Base-by-base conservation (phyloP, 768 basidiomycete genomes). In the Panus rudis region DNA sequence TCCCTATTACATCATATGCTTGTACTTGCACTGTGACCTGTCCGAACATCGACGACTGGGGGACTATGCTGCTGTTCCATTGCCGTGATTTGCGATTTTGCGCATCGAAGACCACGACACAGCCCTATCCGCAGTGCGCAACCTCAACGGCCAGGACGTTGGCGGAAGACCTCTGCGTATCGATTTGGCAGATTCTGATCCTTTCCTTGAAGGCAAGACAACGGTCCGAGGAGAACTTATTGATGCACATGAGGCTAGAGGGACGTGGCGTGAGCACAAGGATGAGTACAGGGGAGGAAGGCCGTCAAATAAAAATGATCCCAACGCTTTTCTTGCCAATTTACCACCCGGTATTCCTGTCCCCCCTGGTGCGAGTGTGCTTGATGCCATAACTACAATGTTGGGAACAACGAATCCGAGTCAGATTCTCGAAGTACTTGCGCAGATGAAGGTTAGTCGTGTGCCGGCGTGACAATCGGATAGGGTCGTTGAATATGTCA, bases 131-230 rank as follows among this genome's bases (percentile, higher is more conserved):
- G 96, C 96, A 37, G 91, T 99, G 13, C 83, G 96, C 55, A 99
- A 98, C 59, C 76, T 99, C 38, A 92, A 96, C 63, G 90, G 88
- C 48, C 79, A 79, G 39, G 90, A 92, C 53, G 87, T 97, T 24
- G 91, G 88, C 43, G 96, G 96, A 3, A 80, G 96, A 7, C 85
- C 88, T 2, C 72, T 99, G 33, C 82, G 93, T 38, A 93, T 99
- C 55, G 94, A 98, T 61, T 75, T 94, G 26, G 91, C 92, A 35
- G 89, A 93, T 59, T 91, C 88, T 22, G 91, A 92, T 53, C 90
- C 92, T 4, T 87, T 90, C 59, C 79, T 92, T 47, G 84, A 92
- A 69, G 85, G 87, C 53, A 85, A 92, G 70, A 90, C 88, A 7
- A 89, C 91, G 41, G 79, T 89, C 14, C 77, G 81, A 45, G 88